Evolutionary conservation across 345 rosid species (phyloP).

Genomic region (Pistacia integerrima): DNA sequence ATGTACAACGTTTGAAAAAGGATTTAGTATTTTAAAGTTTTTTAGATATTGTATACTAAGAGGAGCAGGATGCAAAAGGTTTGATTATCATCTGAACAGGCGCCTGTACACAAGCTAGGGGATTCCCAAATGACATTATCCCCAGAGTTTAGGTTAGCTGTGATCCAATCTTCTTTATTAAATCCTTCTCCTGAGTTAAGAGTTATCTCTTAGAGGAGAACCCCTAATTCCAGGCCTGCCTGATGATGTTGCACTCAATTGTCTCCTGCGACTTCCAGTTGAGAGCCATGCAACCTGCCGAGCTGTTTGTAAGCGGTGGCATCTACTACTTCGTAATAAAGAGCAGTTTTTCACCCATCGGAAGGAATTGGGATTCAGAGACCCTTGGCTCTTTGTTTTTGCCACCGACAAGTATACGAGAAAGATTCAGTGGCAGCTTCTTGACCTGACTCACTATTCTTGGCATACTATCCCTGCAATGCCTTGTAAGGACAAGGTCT

Average conservation of each 20-base stretch:
- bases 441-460: conserved; percentile 62
- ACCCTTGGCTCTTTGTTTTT: conserved; percentile 85
- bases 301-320: conserved; percentile 85
- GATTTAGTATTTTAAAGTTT: neutral
- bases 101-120: conserved; percentile 84
- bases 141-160: conserved; percentile 76
- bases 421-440: conserved; percentile 79
- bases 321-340: conserved; percentile 60
- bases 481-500: conserved; percentile 82
- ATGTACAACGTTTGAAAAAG: conserved; percentile 15
- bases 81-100: conserved; percentile 70
- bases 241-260: conserved; percentile 77
- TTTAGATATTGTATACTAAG: neutral
- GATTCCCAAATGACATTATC: conserved; percentile 85
- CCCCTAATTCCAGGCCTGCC: conserved; percentile 89
- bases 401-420: conserved; percentile 78
- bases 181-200: conserved; percentile 54
- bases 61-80: conserved; percentile 75
- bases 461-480: conserved; percentile 86
- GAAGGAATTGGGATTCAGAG: conserved; percentile 67
- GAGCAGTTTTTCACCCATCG: conserved; percentile 69
- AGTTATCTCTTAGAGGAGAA: conserved; percentile 51
- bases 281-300: conserved; percentile 62
- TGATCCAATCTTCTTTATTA: conserved; percentile 54
- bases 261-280: conserved; percentile 77